These are phyloP conservation scores for Ceratocystis alfenasii DNA, from an alignment of 2,329 filamentous ascomycete species.

Conservation along the genomic window DNA sequence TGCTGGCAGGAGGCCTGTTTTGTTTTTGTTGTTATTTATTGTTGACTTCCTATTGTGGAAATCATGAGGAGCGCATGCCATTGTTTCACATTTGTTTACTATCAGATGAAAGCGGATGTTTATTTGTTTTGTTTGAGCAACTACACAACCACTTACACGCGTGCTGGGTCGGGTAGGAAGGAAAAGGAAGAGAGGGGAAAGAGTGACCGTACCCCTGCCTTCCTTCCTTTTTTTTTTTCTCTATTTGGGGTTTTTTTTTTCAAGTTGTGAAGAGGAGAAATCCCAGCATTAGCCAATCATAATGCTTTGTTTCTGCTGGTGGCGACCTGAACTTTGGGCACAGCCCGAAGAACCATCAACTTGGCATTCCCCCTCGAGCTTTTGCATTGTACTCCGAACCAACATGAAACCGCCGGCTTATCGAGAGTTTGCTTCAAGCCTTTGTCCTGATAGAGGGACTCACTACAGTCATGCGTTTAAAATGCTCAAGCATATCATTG, in stretches of 20 bases:
- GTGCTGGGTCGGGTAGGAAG: neutral
- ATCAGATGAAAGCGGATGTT: slow-evolving; percentile 20
- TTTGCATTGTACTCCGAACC: neutral
- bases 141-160: slow-evolving; percentile 10
- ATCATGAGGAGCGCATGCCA: neutral
- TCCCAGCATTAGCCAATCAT: neutral
- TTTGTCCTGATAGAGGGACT: too few relatives aligned
- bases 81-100: slow-evolving; percentile 17
- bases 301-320: neutral
- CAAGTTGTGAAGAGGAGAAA: neutral
- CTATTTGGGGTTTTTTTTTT: neutral
- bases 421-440: too few relatives aligned
- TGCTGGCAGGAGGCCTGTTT: neutral
- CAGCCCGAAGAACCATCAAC: slow-evolving; percentile 1
- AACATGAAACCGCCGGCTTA: neutral
- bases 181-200: neutral
- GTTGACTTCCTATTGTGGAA: slow-evolving; percentile 4
- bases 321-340: neutral
- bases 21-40: slow-evolving; percentile 4
- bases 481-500: too few relatives aligned
- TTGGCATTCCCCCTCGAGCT: slow-evolving; percentile 4
- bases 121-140: slow-evolving; percentile 19
- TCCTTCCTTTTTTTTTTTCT: neutral
- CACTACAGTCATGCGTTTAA: too few relatives aligned
- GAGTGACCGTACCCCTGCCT: neutral